phyloP scores from a whole-genome alignment of 1,139 yeast species.

The Yamadazyma dushanensis region DNA sequence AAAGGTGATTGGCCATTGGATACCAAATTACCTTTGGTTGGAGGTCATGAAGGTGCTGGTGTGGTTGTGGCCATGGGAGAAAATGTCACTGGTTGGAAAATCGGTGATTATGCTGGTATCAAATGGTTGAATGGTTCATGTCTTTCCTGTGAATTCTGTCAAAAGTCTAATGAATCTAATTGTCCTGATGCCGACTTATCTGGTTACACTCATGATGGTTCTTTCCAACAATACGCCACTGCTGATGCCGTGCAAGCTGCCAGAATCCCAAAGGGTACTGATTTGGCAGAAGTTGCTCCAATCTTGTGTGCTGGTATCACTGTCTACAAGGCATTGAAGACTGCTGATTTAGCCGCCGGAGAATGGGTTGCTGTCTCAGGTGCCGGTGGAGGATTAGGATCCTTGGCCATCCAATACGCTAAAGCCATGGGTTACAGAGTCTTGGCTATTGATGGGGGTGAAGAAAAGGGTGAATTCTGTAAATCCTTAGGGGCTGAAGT shows the following conservation, averaged over 20 bases:
- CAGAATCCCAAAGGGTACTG: constrained; percentile 65
- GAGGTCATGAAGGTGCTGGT: constrained; percentile 88
- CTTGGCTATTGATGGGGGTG: constrained; percentile 75
- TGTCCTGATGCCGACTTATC: constrained; percentile 69
- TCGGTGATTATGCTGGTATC: constrained; percentile 73
- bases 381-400: constrained; percentile 80
- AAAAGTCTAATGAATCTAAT: constrained; percentile 62
- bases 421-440: constrained; percentile 75
- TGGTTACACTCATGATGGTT: constrained; percentile 79
- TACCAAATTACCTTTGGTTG: constrained; percentile 69
- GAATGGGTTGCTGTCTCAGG: constrained; percentile 79
- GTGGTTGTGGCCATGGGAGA: constrained; percentile 70
- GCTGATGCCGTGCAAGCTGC: constrained; percentile 90
- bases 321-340: constrained; percentile 75
- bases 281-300: constrained; percentile 75
- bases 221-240: constrained; percentile 78
- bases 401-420: constrained; percentile 74
- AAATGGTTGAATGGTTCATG: constrained; percentile 79
- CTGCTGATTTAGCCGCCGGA: constrained; percentile 63
- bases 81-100: constrained; percentile 62
- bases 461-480: constrained; percentile 58
- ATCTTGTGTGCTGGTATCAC: constrained; percentile 82
- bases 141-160: constrained; percentile 68
- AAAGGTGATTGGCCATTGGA: constrained; percentile 74
- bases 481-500: constrained; percentile 65